Evolutionary conservation across 1,139 yeast genomes (phyloP), one percentile per base, ranked within the genome.

Genomic region (Pichia sp.): DNA sequence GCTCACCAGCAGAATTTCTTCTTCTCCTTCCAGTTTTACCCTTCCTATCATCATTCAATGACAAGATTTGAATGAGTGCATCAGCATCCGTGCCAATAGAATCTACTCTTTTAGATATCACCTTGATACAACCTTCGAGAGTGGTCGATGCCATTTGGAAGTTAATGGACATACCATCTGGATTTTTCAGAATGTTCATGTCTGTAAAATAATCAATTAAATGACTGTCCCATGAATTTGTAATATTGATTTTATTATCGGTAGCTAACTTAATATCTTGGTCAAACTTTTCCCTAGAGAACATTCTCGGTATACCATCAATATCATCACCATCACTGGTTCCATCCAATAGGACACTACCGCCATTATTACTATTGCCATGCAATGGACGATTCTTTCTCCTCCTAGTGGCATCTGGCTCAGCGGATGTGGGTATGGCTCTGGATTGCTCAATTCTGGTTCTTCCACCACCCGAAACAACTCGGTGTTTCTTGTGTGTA

Each of bases 231-330:
- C 94, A 83, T 42, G 77, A 70, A 50, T 80, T 79, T 35, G 72
- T 68, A 1, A 77, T 62, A 32, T 79, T 79, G 55, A 80, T 77
- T 54, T 80, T 81, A 57, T 86, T 87, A 55, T 84, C 94, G 1
- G 94, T 83, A n/a, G 93, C 86, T 60, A 83, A 67, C 55, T 77
- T 82, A 67, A 86, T 83, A 87, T 94, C 83, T 59, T 84, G 91
- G 53, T 87, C 95, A 57, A 85, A 86, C 50, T 34, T 40, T 22
- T 41, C 39, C 16, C 27, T 39, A 12, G 32, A 37, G 15, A 10
- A 3, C 16, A 34, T 18, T 9, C 19, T 3, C 8, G 29, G 26
- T 9, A 40, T 26, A 3, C 30, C 36, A 10, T 24, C 28, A n/a
- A 30, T 30, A 14, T 37, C 24, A 5, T 34, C 37, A 8, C 32